Conservation (phyloP, 306 rosid genomes). For the Lablab purpureus region DNA sequence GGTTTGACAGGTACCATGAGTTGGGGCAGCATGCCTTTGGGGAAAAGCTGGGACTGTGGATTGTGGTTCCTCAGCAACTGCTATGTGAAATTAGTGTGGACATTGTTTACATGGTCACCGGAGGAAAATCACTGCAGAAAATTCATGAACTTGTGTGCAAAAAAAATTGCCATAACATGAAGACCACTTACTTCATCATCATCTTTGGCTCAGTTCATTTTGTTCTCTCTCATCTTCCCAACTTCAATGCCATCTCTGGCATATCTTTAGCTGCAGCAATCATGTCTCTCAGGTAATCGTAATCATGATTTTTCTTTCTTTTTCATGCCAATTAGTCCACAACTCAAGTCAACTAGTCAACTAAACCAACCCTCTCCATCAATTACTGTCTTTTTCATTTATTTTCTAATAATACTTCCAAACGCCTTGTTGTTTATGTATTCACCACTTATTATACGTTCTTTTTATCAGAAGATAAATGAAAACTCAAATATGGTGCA, state of each 20-base stretch:
- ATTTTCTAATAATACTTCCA: background rate
- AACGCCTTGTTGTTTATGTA: background rate
- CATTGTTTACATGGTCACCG: conserved; percentile 77
- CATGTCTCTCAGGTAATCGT: conserved; percentile 81
- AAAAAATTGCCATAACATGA: conserved; percentile 49
- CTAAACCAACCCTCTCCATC: background rate
- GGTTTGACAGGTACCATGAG: conserved; percentile 59
- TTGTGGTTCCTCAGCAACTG: conserved; percentile 68
- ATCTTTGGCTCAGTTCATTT: conserved; percentile 80
- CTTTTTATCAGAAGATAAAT: background rate
- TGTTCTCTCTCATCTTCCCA: conserved; percentile 79
- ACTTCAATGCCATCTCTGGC: conserved; percentile 70
- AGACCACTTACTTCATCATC: conserved; percentile 65
- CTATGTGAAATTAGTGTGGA: conserved; percentile 67
- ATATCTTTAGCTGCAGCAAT: conserved; percentile 76
- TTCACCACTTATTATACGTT: background rate
- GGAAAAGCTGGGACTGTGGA: conserved; percentile 53
- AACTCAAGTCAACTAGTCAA: conserved; percentile 16
- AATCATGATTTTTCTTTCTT: background rate
- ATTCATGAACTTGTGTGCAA: conserved; percentile 52
- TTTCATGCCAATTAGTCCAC: background rate
- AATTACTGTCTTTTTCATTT: background rate
- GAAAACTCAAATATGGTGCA: too few species aligned
- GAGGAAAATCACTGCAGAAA: conserved; percentile 78
- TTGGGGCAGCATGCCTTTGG: conserved; percentile 58